Evolutionary conservation across 2,329 filamentous ascomycete genomes (phyloP).

Genomic region (Aureobasidium sp.): DNA sequence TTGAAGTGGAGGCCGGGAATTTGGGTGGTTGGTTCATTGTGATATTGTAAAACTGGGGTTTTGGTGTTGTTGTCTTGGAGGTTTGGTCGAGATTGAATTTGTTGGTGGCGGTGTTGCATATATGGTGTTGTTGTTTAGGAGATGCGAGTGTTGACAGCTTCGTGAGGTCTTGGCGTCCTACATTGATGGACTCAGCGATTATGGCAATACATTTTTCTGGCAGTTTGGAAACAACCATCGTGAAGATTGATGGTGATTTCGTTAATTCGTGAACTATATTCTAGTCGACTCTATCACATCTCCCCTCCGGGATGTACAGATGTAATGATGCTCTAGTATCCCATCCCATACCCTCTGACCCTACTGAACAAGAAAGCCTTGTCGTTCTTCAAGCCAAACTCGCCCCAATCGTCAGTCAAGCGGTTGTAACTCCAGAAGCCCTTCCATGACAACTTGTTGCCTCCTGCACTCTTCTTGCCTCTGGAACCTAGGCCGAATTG

Average conservation of each 20-base stretch:
- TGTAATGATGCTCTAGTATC: not conserved
- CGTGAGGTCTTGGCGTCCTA: too few species aligned
- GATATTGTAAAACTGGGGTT: slow-evolving; percentile 14
- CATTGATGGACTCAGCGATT: too few species aligned
- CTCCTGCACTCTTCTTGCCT: slow-evolving; percentile 48
- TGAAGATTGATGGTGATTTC: not conserved
- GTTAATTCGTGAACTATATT: not conserved
- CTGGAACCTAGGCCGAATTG: slow-evolving; percentile 59
- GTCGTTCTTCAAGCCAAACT: slow-evolving; percentile 61
- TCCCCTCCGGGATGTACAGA: not conserved
- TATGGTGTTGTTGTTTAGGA: too few species aligned
- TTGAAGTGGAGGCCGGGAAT: slow-evolving; percentile 11
- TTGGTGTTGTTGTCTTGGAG: not conserved
- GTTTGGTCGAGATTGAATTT: too few species aligned
- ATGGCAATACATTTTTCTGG: too few species aligned
- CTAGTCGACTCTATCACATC: not conserved
- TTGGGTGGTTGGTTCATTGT: not conserved
- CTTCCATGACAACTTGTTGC: slow-evolving; percentile 83
- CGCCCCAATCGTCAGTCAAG: slow-evolving; percentile 81
- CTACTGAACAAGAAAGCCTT: slow-evolving; percentile 52
- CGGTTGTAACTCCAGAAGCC: slow-evolving; percentile 87
- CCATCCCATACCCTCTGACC: slow-evolving; percentile 44
- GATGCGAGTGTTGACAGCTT: too few species aligned
- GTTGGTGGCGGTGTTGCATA: too few species aligned
- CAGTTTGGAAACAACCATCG: too few species aligned